phyloP scores from a whole-genome alignment of 345 rosid genomes.

The Abelmoschus esculentus region DNA sequence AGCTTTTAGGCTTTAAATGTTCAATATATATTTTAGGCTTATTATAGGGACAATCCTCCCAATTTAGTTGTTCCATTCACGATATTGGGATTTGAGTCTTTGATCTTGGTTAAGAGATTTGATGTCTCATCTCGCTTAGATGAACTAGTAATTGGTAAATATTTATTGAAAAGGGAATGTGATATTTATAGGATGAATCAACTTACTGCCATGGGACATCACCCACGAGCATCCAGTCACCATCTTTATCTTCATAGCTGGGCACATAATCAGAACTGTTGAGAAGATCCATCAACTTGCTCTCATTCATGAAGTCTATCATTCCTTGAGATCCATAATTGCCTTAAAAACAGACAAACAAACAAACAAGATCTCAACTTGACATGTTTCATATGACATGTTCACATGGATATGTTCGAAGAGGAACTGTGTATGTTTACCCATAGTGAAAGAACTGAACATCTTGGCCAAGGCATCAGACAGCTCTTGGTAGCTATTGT shows the following conservation, averaged over 20 bases:
- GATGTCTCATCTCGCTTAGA: too few relatives aligned
- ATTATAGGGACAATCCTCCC: too few relatives aligned
- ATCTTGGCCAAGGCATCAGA: slow-evolving; percentile 87
- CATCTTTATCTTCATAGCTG: slow-evolving; percentile 89
- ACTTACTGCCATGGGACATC: slow-evolving; percentile 99
- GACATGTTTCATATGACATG: too few relatives aligned
- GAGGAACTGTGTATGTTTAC: slow-evolving; percentile 25
- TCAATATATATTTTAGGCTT: too few relatives aligned
- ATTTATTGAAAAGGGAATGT: too few relatives aligned
- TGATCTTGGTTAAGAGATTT: too few relatives aligned
- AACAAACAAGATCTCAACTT: not conserved
- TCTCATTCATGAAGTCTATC: slow-evolving; percentile 98
- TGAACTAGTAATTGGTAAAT: too few relatives aligned
- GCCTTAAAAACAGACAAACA: slow-evolving; percentile 18
- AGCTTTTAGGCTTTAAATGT: too few relatives aligned
- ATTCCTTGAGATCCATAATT: slow-evolving; percentile 66
- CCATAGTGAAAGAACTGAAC: slow-evolving; percentile 97
- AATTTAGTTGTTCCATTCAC: too few relatives aligned
- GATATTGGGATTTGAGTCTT: too few relatives aligned
- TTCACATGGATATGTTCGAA: too few relatives aligned
- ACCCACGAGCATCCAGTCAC: slow-evolving; percentile 99
- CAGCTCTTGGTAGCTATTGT: slow-evolving; percentile 73
- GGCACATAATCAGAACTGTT: slow-evolving; percentile 92
- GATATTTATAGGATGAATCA: slow-evolving; percentile 1
- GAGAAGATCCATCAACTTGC: slow-evolving; percentile 83